A percentile compares a stretch with the other conserved stretches of the same genome.
Conservation (phyloP, 129 eudicot species). For the Flaveria ramosissima region DNA sequence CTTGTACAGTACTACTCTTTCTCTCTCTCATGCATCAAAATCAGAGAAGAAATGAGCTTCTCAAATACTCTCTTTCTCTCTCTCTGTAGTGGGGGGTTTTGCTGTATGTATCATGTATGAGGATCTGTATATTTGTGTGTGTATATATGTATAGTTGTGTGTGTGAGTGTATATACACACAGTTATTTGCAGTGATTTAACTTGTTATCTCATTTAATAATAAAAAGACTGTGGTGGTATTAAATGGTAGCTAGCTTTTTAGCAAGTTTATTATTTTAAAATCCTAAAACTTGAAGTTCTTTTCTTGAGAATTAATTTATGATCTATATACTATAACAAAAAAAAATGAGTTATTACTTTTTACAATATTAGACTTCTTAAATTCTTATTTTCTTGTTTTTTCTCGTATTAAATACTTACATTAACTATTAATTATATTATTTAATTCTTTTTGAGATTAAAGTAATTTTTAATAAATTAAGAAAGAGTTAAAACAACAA, state of each 20-base stretch:
- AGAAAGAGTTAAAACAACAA: no score
- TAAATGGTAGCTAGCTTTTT: slow-evolving; percentile 7
- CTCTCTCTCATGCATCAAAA: slow-evolving; percentile 60
- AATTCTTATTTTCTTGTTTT: no score
- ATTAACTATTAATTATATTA: no score
- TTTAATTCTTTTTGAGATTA: no score
- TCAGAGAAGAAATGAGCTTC: slow-evolving; percentile 78
- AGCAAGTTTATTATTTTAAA: not conserved
- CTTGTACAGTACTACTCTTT: slow-evolving; percentile 46
- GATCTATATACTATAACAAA: no score
- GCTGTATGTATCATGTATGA: not conserved
- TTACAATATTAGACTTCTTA: no score
- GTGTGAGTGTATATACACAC: not conserved
- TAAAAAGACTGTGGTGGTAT: slow-evolving; percentile 18
- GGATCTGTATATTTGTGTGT: not conserved
- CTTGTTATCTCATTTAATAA: slow-evolving; percentile 22
- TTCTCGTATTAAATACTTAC: no score
- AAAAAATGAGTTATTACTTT: no score
- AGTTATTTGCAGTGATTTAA: slow-evolving; percentile 18
- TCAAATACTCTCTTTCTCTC: slow-evolving; percentile 47
- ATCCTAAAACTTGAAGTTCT: slow-evolving; percentile 8
- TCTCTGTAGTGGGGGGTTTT: slow-evolving; percentile 17
- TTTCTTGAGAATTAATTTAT: slow-evolving; percentile 16
- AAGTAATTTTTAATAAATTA: no score
- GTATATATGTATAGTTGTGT: not conserved